phyloP scores from a whole-genome alignment of 2,329 filamentous ascomycete genomes.

The Penicillium polonicum region DNA sequence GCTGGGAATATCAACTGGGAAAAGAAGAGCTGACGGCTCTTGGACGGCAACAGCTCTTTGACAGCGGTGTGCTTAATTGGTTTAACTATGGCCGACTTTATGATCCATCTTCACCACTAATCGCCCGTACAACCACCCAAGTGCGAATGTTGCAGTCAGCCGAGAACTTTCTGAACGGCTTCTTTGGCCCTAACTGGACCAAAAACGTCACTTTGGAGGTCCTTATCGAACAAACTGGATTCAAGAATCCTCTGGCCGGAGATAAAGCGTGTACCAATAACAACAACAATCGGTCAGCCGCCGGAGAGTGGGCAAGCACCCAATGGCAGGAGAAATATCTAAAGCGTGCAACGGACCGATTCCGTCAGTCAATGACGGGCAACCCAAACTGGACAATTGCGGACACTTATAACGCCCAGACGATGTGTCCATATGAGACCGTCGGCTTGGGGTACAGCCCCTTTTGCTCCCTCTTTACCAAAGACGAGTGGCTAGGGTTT shows the following conservation, averaged over 20 bases:
- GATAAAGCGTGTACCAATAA: constrained; percentile 66
- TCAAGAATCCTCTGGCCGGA: constrained; percentile 53
- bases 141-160: constrained; percentile 75
- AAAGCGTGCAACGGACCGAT: constrained; percentile 60
- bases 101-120: constrained; percentile 69
- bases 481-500: constrained; percentile 70
- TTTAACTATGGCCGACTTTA: constrained; percentile 72
- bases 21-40: constrained; percentile 69
- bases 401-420: constrained; percentile 67
- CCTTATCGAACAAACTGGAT: constrained; percentile 60
- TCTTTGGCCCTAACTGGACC: constrained; percentile 74
- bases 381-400: constrained; percentile 63
- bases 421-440: constrained; percentile 74
- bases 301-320: constrained; percentile 28
- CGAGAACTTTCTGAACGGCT: constrained; percentile 75
- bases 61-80: constrained; percentile 68
- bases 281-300: constrained; percentile 36
- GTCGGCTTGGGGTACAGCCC: constrained; percentile 72
- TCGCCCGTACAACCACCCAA: constrained; percentile 72
- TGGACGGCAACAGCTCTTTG: constrained; percentile 70
- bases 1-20: constrained; percentile 69
- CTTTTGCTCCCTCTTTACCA: constrained; percentile 74
- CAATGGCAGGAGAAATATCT: constrained; percentile 68
- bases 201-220: constrained; percentile 70
- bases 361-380: constrained; percentile 53